Evolutionary conservation across 306 rosid species (phyloP).

Genomic region (Dalbergia cultrata): DNA sequence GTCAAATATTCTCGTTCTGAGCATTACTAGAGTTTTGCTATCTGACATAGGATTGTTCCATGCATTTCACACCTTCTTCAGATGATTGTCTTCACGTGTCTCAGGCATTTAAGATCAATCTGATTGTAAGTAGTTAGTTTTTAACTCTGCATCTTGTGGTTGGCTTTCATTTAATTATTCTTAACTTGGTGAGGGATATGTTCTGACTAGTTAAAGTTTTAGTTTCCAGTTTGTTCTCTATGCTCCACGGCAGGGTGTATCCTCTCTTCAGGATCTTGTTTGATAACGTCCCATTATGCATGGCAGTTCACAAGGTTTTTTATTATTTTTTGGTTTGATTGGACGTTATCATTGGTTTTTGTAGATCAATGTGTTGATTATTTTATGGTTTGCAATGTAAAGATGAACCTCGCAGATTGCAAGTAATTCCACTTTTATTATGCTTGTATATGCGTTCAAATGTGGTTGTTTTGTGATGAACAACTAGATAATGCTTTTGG

Average conservation of each 20-base stretch:
- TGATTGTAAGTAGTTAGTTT: background rate
- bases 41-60: background rate
- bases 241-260: constrained; percentile 52
- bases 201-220: constrained; percentile 47
- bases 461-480: background rate
- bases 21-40: background rate
- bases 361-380: constrained; percentile 15
- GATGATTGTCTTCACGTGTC: background rate
- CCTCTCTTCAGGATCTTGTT: constrained; percentile 40
- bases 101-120: background rate
- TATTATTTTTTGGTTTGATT: background rate
- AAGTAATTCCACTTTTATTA: background rate
- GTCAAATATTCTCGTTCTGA: background rate
- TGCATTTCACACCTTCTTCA: background rate
- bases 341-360: background rate
- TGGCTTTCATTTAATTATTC: constrained; percentile 3
- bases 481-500: background rate
- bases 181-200: constrained; percentile 4
- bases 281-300: constrained; percentile 32
- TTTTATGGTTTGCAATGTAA: constrained; percentile 32
- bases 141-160: background rate
- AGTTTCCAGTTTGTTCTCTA: constrained; percentile 49
- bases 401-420: background rate
- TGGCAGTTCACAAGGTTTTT: background rate
- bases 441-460: background rate